Base-by-base conservation (phyloP, 1,284 basidiomycete genomes). In the Ustilago crameri region DNA sequence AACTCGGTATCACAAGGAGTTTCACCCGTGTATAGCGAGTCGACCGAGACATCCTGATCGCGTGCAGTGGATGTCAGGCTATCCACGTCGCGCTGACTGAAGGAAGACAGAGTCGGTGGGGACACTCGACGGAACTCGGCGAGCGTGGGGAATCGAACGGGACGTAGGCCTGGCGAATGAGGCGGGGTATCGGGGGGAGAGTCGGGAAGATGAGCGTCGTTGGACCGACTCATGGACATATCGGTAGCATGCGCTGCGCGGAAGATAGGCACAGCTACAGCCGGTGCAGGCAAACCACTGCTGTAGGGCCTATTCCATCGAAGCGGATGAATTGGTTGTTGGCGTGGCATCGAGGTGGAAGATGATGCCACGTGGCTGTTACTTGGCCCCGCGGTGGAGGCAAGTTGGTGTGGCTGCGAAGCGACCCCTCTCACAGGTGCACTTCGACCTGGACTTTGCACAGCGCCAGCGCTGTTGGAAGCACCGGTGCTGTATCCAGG, bases 371-470 rank as follows among this genome's bases (percentile, higher is more conserved):
- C 18, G 12, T 30, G 30, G 38, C 10, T 41, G 24, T n/a, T n/a
- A 32, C 27, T 46, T 35, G 15, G 9, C 23, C 23, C 5, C 27
- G 23, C 15, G 5, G 35, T 20, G 17, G 53, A 40, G 15, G 57
- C 24, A 9, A 24, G 43, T 41, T 51, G 51, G 42, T 51, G 23
- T 74, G 53, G 61, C 55, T 64, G 63, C 75, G 75, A 66, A 74
- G 73, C 63, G 52, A 65, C 72, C 75, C 66, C 75, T 77, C 75
- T 77, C 75, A 77, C 75, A 77, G 75, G 72, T 61, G 60, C 64
- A 56, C 66, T 71, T 60, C 75, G 75, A 77, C 75, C 75, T 74
- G 72, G 63, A 66, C 40, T 44, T 59, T 61, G 64, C 64, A 53
- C 52, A 45, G 56, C 41, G 32, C 30, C 51, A 42, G 48, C 46